phyloP scores from a whole-genome alignment of 768 basidiomycete species.

The Mrakia hoshinonis region DNA sequence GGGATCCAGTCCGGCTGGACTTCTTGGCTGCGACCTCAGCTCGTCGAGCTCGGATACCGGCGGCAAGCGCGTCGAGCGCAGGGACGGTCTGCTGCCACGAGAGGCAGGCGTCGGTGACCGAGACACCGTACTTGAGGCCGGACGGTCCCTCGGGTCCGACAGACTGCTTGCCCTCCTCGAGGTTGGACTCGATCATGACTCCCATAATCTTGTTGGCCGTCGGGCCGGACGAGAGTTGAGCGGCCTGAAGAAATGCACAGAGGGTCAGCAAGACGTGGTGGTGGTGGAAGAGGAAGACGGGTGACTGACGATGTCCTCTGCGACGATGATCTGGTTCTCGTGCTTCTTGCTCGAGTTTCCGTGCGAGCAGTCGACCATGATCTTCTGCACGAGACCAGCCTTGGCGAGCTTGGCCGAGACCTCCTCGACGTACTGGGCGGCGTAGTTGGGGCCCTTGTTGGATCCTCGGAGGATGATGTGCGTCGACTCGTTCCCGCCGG shows the following conservation, averaged over 20 bases:
- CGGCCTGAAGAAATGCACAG: constrained; percentile 43
- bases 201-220: constrained; percentile 55
- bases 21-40: constrained; percentile 18
- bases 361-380: constrained; percentile 98
- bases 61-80: constrained; percentile 71
- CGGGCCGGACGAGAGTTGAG: constrained; percentile 61
- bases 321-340: constrained; percentile 75
- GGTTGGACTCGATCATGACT: constrained; percentile 65
- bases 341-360: constrained; percentile 93
- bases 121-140: constrained; percentile 39
- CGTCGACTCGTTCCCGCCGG: constrained; percentile 48
- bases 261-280: not conserved
- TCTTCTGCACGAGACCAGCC: constrained; percentile 63
- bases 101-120: constrained; percentile 36
- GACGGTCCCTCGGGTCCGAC: constrained; percentile 61
- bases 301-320: constrained; percentile 74
- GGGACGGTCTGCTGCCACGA: constrained; percentile 49
- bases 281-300: constrained; percentile 22
- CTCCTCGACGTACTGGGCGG: constrained; percentile 66
- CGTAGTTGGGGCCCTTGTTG: constrained; percentile 78
- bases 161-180: constrained; percentile 45
- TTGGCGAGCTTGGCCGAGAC: constrained; percentile 67
- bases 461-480: constrained; percentile 89
- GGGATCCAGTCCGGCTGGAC: not conserved
- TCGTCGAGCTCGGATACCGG: constrained; percentile 69